Conservation (phyloP, 805 yeast genomes). For the Saccharomyces jurei region DNA sequence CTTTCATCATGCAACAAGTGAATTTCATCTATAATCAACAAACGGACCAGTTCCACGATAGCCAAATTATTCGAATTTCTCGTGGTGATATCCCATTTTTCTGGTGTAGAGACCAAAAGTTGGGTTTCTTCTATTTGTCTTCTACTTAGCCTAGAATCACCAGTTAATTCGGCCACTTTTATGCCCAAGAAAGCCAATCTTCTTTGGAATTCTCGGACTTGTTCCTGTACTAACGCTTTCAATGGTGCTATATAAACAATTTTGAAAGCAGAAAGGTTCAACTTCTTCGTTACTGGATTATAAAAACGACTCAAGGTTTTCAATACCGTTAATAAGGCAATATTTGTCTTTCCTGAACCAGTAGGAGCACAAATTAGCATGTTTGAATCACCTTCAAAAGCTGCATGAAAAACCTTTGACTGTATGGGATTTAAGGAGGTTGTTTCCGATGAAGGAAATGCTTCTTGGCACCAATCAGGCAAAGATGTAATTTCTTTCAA, state of each 20-base stretch:
- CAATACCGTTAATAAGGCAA: slow-evolving; percentile 80
- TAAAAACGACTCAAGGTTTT: slow-evolving; percentile 49
- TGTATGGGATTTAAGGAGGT: slow-evolving; percentile 71
- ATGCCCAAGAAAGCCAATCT: slow-evolving; percentile 58
- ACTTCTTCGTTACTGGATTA: slow-evolving; percentile 37
- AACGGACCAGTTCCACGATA: slow-evolving; percentile 53
- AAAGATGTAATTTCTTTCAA: slow-evolving; percentile 52
- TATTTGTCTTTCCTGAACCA: slow-evolving; percentile 97
- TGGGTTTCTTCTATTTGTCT: slow-evolving; percentile 74
- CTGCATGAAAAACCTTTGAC: slow-evolving; percentile 71
- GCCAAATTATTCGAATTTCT: slow-evolving; percentile 67
- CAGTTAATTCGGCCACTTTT: slow-evolving; percentile 78
- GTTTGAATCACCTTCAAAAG: slow-evolving; percentile 63
- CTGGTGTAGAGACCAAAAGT: slow-evolving; percentile 86
- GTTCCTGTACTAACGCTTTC: slow-evolving; percentile 93
- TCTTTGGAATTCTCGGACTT: slow-evolving; percentile 75
- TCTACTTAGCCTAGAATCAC: slow-evolving; percentile 72
- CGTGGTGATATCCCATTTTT: slow-evolving; percentile 94
- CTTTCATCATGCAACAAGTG: slow-evolving; percentile 89
- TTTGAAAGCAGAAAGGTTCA: slow-evolving; percentile 52
- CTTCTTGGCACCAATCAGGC: slow-evolving; percentile 77
- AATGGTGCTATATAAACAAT: slow-evolving; percentile 87
- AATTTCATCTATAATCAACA: slow-evolving; percentile 83
- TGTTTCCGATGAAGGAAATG: slow-evolving; percentile 64
- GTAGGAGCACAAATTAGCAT: slow-evolving; percentile 92